Evolutionary conservation across 768 basidiomycete species (phyloP), one percentile per base, ranked within the genome.

Genomic region (Phylloporus sp.): DNA sequence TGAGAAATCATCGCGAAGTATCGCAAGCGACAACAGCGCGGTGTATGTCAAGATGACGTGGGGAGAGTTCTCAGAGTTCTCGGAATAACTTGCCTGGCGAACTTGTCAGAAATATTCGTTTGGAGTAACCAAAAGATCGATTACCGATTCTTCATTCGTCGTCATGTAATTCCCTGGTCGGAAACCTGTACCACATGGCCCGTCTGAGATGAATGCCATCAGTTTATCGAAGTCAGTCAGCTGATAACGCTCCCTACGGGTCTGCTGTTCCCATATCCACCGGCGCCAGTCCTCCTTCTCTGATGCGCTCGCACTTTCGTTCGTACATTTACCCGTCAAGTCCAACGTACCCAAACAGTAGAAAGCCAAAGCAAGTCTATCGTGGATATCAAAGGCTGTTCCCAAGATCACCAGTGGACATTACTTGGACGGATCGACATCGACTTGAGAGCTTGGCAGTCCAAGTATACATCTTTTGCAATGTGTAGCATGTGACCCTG

Each of bases 21-120:
- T 84, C 0, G 86, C 80, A 10, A 99, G 82, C 0, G 80, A 77
- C 5, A 96, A 69, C 10, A 99, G 63, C 0, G 93, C 90, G 1
- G 92, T 90, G 59, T 98, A 99, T 8, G 94, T 93, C 78, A 92
- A 89, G 44, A 96, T 90, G 14, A 97, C 71, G 64, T 97, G 86
- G 1, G 90, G 87, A 15, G 78, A 75, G 53, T 86, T 78, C 59
- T 81, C 79, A 28, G 62, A 63, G 17, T n/a, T 22, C 49, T 76
- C 72, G 9, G 70, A 65, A 54, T 77, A 73, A 23, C 57, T 50
- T 18, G 54, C 59, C 69, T 71, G 52, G 45, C 59, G 39, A 26
- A 46, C 26, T 32, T 36, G 31, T 54, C 44, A 56, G 47, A 49
- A 27, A 49, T 24, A 26, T 18, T 23, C 27, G 8, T 33, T 34